Evolutionary conservation across 2,329 filamentous ascomycete genomes (phyloP), one percentile per base, ranked within the genome.

Genomic region (Amphichorda felina): DNA sequence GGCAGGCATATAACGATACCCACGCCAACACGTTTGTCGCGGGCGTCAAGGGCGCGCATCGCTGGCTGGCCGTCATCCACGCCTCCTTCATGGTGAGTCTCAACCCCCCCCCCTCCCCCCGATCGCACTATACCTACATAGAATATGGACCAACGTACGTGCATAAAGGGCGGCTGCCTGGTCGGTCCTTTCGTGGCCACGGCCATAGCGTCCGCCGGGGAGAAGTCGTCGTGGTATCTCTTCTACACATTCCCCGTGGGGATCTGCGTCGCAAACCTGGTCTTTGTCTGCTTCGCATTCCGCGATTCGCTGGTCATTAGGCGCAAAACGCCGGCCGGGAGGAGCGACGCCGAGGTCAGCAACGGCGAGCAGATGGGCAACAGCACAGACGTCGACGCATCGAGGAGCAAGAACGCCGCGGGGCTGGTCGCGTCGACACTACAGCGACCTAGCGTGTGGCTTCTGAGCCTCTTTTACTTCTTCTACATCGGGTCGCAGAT

Each of bases 21-120:
- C 72, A 78, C 16, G 66, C 69, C 1, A 80, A 82, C 38, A 72
- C 72, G 0, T 80, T 73, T 38, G 73, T 78, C 1, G 62, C 68
- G 1, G 59, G 63, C 0, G 50, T 67, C 1, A 61, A 61, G 8
- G 55, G 53, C 0, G 67, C 72, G 0, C 72, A 80, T 45, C 57
- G 72, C 4, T 79, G 72, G 68, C 57, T 80, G 0, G 70, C 72
- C 0, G 70, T 79, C 36, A 75, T 80, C 13, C 76, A 80, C 41
- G 75, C 73, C 8, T 74, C 72, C 62, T 80, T 75, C 43, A 61
- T 60, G 45, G 34, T 35, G 18, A 4, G 25, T 26, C n/a, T n/a
- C n/a, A n/a, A n/a, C n/a, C n/a, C n/a, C n/a, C n/a, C n/a, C n/a
- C n/a, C n/a, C n/a, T n/a, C n/a, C n/a, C n/a, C n/a, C n/a, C n/a